Evolutionary conservation across 768 basidiomycete genomes (phyloP).

Genomic region (Lactarius quietus): DNA sequence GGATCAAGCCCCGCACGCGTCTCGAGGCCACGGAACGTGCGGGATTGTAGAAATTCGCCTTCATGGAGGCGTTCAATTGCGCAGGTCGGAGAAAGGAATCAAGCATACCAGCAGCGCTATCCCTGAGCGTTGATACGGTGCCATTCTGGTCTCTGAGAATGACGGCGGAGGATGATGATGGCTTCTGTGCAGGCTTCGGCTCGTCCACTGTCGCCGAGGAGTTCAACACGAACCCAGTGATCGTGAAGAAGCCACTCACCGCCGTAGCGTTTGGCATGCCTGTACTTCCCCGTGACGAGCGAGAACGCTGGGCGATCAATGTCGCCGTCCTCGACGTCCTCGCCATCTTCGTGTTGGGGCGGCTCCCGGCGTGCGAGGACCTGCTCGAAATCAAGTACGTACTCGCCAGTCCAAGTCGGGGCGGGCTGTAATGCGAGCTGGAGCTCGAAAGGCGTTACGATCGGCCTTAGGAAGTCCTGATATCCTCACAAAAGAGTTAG

Average conservation of each 20-base stretch:
- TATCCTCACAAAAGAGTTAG: background rate
- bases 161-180: constrained; percentile 40
- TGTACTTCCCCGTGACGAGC: constrained; percentile 79
- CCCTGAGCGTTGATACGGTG: constrained; percentile 49
- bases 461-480: constrained; percentile 86
- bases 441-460: constrained; percentile 92
- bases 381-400: constrained; percentile 73
- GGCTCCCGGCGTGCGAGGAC: constrained; percentile 43
- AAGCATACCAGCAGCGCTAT: constrained; percentile 68
- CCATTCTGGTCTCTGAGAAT: constrained; percentile 62
- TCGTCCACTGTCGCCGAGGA: constrained; percentile 9
- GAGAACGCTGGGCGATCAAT: constrained; percentile 80
- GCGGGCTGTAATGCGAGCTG: constrained; percentile 71
- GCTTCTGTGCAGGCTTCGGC: constrained; percentile 23
- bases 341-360: constrained; percentile 27
- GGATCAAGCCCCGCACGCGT: constrained; percentile 69
- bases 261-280: constrained; percentile 69
- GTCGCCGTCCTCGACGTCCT: constrained; percentile 46
- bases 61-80: constrained; percentile 9
- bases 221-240: background rate
- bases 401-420: constrained; percentile 69
- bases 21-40: constrained; percentile 82
- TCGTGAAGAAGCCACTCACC: constrained; percentile 29
- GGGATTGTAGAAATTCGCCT: constrained; percentile 69
- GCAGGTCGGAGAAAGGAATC: constrained; percentile 4